phyloP scores from a whole-genome alignment of 1,284 basidiomycete species.

The Grifola frondosa region DNA sequence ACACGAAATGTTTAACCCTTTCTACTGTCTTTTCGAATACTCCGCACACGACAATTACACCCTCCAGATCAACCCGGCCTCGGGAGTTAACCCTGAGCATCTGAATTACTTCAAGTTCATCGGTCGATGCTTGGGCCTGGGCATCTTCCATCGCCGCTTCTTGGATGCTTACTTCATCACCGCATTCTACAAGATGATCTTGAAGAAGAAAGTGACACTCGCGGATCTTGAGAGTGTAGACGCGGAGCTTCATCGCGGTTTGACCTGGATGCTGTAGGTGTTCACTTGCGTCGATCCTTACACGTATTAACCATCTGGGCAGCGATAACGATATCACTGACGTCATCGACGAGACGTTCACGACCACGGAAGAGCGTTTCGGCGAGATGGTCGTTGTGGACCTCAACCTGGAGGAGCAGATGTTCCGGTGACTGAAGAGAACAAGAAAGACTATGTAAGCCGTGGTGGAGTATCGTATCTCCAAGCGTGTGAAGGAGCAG shows the following conservation, averaged over 20 bases:
- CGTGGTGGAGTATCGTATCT: slow-evolving; percentile 94
- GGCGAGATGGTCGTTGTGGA: slow-evolving; percentile 95
- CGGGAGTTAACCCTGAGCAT: slow-evolving; percentile 98
- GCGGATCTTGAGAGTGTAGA: slow-evolving; percentile 92
- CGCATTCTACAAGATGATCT: slow-evolving; percentile 99
- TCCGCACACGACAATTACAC: slow-evolving; percentile 99
- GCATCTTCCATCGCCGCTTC: slow-evolving; percentile 98
- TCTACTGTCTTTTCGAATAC: slow-evolving; percentile 99
- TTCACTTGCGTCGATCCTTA: background rate
- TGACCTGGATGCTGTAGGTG: slow-evolving; percentile 97
- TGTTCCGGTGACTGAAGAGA: slow-evolving; percentile 90
- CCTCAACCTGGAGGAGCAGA: slow-evolving; percentile 86
- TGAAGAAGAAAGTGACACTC: slow-evolving; percentile 83
- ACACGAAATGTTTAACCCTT: slow-evolving; percentile 99
- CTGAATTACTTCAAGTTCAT: slow-evolving; percentile 99
- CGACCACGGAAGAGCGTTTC: slow-evolving; percentile 93
- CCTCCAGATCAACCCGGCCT: slow-evolving; percentile 96
- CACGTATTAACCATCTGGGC: slow-evolving; percentile 8
- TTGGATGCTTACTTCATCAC: slow-evolving; percentile 99
- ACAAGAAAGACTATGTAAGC: slow-evolving; percentile 99
- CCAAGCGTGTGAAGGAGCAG: slow-evolving; percentile 91
- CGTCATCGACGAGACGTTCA: slow-evolving; percentile 94
- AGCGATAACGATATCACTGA: slow-evolving; percentile 95
- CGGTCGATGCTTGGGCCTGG: slow-evolving; percentile 89
- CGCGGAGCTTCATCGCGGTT: slow-evolving; percentile 85